Conservation (phyloP, 176 grass and related monocot genomes). For the Paspalum vaginatum region DNA sequence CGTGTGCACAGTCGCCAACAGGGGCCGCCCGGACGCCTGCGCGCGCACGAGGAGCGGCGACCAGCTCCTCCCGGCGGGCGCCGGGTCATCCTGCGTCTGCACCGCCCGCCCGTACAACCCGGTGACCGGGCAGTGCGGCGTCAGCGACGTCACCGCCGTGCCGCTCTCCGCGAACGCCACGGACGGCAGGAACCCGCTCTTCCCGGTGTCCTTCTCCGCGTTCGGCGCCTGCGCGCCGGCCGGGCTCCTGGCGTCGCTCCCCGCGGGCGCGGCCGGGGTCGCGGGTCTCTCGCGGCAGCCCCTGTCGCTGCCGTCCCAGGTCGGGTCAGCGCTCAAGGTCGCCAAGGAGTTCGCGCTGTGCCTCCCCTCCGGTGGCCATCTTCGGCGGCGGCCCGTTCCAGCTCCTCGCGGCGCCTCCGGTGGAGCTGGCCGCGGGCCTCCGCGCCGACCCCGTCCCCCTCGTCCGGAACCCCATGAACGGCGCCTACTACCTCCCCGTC, state of each 20-base stretch:
- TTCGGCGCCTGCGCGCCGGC: slow-evolving; percentile 25
- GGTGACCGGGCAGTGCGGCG: not conserved
- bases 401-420: not conserved
- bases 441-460: not conserved
- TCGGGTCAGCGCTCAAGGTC: not conserved
- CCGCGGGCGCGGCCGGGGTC: slow-evolving; percentile 8
- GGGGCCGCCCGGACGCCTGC: not conserved
- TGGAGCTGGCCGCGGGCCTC: not conserved
- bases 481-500: slow-evolving; percentile 21
- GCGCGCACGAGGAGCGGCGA: not conserved
- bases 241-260: slow-evolving; percentile 33
- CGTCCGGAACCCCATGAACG: not conserved
- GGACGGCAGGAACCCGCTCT: slow-evolving; percentile 56
- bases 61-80: not conserved
- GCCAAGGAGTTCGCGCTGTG: slow-evolving; percentile 49
- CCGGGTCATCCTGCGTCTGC: not conserved
- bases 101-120: slow-evolving; percentile 34
- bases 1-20: not conserved
- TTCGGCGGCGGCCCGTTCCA: slow-evolving; percentile 47
- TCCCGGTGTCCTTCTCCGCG: not conserved
- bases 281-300: slow-evolving; percentile 24
- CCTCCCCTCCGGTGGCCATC: slow-evolving; percentile 42
- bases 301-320: slow-evolving; percentile 44
- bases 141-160: slow-evolving; percentile 28
- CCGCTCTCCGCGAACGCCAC: slow-evolving; percentile 39